phyloP scores from a whole-genome alignment of 768 basidiomycete genomes.

The Xerocomellus chrysenteron region DNA sequence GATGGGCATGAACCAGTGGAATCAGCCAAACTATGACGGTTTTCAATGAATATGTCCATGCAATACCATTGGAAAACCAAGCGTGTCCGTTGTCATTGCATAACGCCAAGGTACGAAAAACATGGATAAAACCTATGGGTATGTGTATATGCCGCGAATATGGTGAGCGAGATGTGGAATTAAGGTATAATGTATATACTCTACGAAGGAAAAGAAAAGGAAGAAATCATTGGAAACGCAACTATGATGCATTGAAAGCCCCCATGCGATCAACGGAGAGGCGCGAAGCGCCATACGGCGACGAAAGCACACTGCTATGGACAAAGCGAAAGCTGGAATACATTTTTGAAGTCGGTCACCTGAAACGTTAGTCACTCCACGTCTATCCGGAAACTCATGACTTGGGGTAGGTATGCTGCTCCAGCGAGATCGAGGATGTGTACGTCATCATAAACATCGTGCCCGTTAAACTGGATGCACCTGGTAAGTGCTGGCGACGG shows the following conservation, averaged over 20 bases:
- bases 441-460: slow-evolving; percentile 81
- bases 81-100: slow-evolving; percentile 1
- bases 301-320: neutral
- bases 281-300: neutral
- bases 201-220: slow-evolving; percentile 31
- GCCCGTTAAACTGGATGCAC: slow-evolving; percentile 63
- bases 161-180: slow-evolving; percentile 21
- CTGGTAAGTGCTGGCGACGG: neutral
- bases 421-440: slow-evolving; percentile 84
- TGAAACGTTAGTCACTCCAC: slow-evolving; percentile 17
- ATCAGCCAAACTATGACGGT: slow-evolving; percentile 33
- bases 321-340: neutral
- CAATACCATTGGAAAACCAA: neutral
- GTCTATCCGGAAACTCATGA: slow-evolving; percentile 71
- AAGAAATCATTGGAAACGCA: slow-evolving; percentile 13
- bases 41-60: slow-evolving; percentile 24
- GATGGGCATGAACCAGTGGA: slow-evolving; percentile 43
- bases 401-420: slow-evolving; percentile 86
- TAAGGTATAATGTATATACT: slow-evolving; percentile 46
- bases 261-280: slow-evolving; percentile 17
- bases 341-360: neutral
- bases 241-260: slow-evolving; percentile 10
- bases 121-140: slow-evolving; percentile 19
- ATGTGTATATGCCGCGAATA: slow-evolving; percentile 27
- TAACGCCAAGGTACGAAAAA: slow-evolving; percentile 5